Evolutionary conservation across 225 moss, liverwort and hornwort species (phyloP).

Genomic region (Lunularia cruciata): DNA sequence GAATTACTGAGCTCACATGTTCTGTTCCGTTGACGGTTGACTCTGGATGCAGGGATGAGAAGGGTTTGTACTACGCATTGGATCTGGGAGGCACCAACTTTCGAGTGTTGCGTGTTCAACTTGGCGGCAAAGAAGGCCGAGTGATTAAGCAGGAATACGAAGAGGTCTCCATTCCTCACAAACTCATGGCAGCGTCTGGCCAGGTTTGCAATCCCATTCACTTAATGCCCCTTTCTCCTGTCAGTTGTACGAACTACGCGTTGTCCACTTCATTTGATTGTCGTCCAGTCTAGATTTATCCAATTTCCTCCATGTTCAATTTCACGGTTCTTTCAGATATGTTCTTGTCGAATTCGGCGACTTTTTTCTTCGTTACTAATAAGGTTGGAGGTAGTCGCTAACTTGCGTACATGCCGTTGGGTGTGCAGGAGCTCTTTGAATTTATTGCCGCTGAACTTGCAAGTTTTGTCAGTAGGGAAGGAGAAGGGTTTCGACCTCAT

Average conservation of each 20-base stretch:
- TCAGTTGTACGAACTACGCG: neutral
- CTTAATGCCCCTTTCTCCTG: neutral
- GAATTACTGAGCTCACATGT: no score
- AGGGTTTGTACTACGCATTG: constrained; percentile 79
- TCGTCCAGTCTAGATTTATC: no score
- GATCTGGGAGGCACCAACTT: constrained; percentile 96
- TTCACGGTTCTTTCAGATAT: no score
- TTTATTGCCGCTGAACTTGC: constrained; percentile 66
- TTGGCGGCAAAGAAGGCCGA: constrained; percentile 71
- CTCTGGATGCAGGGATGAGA: constrained; percentile 79
- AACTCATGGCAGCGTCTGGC: constrained; percentile 65
- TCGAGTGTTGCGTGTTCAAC: constrained; percentile 83
- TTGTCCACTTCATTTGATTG: neutral
- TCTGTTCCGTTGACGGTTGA: no score
- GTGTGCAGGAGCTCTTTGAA: constrained; percentile 64
- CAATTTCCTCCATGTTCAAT: no score
- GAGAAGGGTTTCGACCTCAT: constrained; percentile 53
- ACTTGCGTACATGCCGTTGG: constrained; percentile 4
- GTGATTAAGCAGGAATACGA: constrained; percentile 76
- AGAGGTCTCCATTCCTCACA: constrained; percentile 73
- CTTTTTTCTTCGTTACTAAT: no score
- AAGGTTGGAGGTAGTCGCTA: no score
- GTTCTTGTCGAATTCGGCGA: no score
- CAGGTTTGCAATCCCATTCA: constrained; percentile 48
- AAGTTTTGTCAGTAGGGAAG: constrained; percentile 66